Percentiles rank a stretch among this genome's conserved stretches.
Conservation (phyloP, 2,329 filamentous ascomycete species). For the Hypoxylon sp. region DNA sequence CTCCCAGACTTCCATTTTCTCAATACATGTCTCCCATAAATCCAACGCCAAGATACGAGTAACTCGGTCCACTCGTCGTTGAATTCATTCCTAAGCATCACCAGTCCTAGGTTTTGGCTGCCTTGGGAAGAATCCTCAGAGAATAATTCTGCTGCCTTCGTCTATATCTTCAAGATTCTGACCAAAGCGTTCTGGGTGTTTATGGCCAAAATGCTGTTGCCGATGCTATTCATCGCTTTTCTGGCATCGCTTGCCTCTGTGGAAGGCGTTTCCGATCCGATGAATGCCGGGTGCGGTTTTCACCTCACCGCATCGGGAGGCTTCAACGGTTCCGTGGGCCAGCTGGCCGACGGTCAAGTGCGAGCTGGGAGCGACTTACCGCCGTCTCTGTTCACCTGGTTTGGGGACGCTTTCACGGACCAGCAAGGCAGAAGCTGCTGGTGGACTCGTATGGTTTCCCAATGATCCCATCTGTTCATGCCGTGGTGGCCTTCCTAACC, state of each 20-base stretch:
- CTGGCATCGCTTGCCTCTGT: constrained; percentile 37
- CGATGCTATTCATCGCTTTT: constrained; percentile 39
- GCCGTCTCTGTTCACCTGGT: constrained; percentile 66
- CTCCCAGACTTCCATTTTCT: neutral
- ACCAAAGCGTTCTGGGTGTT: constrained; percentile 20
- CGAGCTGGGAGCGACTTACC: constrained; percentile 65
- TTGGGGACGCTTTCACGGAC: constrained; percentile 67
- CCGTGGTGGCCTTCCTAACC: constrained; percentile 31
- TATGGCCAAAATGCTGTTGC: constrained; percentile 44
- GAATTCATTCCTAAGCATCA: neutral
- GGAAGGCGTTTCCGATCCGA: constrained; percentile 54
- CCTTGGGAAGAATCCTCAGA: constrained; percentile 17
- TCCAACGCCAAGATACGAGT: neutral
- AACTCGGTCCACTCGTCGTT: neutral
- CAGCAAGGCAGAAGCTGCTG: constrained; percentile 70
- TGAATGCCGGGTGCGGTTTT: constrained; percentile 65
- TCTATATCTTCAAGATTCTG: constrained; percentile 10
- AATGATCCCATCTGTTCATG: neutral
- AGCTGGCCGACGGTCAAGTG: constrained; percentile 72
- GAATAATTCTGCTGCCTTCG: constrained; percentile 4
- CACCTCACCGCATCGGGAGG: constrained; percentile 63
- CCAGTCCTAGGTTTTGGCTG: constrained; percentile 7
- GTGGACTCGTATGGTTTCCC: constrained; percentile 63
- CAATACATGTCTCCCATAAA: neutral
- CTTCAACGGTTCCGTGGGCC: constrained; percentile 66